phyloP scores from a whole-genome alignment of 768 basidiomycete species.

The Rhizopogon vesiculosus region DNA sequence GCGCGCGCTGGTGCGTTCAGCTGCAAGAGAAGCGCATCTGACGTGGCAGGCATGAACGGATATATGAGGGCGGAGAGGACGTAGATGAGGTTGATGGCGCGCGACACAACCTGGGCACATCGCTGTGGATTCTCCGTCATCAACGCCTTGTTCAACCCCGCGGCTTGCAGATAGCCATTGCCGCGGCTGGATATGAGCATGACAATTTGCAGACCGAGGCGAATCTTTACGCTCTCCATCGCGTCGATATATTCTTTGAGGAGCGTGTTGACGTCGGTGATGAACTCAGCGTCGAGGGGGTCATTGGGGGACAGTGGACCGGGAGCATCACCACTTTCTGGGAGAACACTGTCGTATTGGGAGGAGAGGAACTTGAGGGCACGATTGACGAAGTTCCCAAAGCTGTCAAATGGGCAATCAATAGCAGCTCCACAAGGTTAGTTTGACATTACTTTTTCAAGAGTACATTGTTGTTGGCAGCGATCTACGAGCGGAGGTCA shows the following conservation, averaged over 20 bases:
- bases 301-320: conserved; percentile 71
- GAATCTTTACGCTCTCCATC: conserved; percentile 91
- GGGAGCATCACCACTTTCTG: conserved; percentile 67
- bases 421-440: background rate
- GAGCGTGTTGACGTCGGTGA: conserved; percentile 72
- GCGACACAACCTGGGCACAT: conserved; percentile 86
- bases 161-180: conserved; percentile 92
- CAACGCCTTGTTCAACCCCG: conserved; percentile 86
- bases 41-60: conserved; percentile 95
- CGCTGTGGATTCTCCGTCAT: conserved; percentile 77
- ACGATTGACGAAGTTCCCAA: conserved; percentile 98
- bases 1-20: conserved; percentile 85
- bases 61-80: conserved; percentile 78
- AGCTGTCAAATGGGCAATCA: conserved; percentile 37
- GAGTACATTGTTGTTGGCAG: conserved; percentile 89
- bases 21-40: conserved; percentile 75
- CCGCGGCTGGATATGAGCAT: conserved; percentile 89
- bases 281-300: conserved; percentile 65
- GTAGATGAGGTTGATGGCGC: conserved; percentile 92
- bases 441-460: conserved; percentile 73
- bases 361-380: conserved; percentile 87
- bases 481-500: conserved; percentile 45
- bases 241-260: conserved; percentile 76
- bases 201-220: conserved; percentile 80
- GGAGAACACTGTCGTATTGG: conserved; percentile 75